Evolutionary conservation across 2,329 filamentous ascomycete genomes (phyloP).

Genomic region (Trichoderma pleuroti): DNA sequence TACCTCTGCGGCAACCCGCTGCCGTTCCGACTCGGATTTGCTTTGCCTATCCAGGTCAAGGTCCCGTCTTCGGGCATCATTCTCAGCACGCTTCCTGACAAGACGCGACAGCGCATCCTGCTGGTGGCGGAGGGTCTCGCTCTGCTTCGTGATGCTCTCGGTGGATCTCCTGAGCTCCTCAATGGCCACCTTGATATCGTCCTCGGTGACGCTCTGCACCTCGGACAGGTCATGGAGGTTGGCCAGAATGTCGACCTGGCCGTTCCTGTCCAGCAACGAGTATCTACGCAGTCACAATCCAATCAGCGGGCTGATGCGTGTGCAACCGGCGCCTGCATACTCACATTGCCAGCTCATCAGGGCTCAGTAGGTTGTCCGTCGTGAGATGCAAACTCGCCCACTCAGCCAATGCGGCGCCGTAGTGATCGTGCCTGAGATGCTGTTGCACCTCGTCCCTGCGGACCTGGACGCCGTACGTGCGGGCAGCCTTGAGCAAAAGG

Average conservation of each 20-base stretch:
- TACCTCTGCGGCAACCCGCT: slow-evolving; percentile 43
- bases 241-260: slow-evolving; percentile 45
- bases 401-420: slow-evolving; percentile 37
- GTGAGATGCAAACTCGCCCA: slow-evolving; percentile 51
- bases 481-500: slow-evolving; percentile 34
- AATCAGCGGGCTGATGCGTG: slow-evolving; percentile 10
- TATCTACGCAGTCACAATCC: slow-evolving; percentile 39
- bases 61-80: slow-evolving; percentile 28
- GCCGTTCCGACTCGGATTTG: slow-evolving; percentile 37
- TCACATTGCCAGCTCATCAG: slow-evolving; percentile 53
- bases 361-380: slow-evolving; percentile 50
- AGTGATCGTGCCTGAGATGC: slow-evolving; percentile 35
- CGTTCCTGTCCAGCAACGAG: slow-evolving; percentile 45
- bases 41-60: slow-evolving; percentile 29
- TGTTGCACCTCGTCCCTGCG: slow-evolving; percentile 37
- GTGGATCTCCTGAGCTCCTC: slow-evolving; percentile 63
- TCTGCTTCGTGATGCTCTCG: slow-evolving; percentile 60
- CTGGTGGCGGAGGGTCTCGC: slow-evolving; percentile 58
- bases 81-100: slow-evolving; percentile 40
- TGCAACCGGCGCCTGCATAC: slow-evolving; percentile 21
- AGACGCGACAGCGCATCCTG: slow-evolving; percentile 55
- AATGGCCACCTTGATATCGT: slow-evolving; percentile 59
- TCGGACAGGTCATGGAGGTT: slow-evolving; percentile 44
- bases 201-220: slow-evolving; percentile 52
- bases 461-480: slow-evolving; percentile 32